Evolutionary conservation across 1,284 basidiomycete species (phyloP).

Genomic region (Porogramme epimiltina): DNA sequence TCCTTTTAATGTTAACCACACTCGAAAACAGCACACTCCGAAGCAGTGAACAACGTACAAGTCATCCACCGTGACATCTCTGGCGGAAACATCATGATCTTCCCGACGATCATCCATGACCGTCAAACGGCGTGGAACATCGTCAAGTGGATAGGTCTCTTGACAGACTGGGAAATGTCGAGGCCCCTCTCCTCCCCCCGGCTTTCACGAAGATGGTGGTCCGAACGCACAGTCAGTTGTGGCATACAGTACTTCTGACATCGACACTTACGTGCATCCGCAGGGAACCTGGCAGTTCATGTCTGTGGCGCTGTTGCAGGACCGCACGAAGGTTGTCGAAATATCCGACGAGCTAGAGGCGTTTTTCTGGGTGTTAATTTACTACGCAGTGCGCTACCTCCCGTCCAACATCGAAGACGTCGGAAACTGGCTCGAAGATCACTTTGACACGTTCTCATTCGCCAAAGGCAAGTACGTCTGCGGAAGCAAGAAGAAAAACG

Average conservation of each 20-base stretch:
- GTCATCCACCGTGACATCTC: slow-evolving; percentile 11
- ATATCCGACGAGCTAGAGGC: slow-evolving; percentile 15
- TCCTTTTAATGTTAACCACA: too few species aligned
- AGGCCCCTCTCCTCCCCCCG: not conserved
- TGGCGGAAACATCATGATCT: slow-evolving; percentile 9
- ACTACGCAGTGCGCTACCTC: slow-evolving; percentile 5
- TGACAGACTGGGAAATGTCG: slow-evolving; percentile 16
- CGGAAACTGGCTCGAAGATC: not conserved
- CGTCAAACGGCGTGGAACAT: not conserved
- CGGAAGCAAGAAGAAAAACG: too few species aligned
- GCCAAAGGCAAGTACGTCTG: too few species aligned
- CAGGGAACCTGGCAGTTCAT: slow-evolving; percentile 18
- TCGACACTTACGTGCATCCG: not conserved
- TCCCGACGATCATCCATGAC: not conserved
- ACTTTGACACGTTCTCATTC: not conserved
- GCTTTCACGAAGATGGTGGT: not conserved
- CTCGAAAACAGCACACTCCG: not conserved
- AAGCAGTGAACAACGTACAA: not conserved
- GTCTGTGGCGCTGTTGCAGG: slow-evolving; percentile 2
- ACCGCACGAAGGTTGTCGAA: not conserved
- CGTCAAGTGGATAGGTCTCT: slow-evolving; percentile 2
- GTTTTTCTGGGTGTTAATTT: slow-evolving; percentile 12
- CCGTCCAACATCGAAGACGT: not conserved
- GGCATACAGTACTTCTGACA: not conserved
- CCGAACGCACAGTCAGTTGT: not conserved